Conservation (phyloP, 768 basidiomycete species). For the Leccinum imitatum region DNA sequence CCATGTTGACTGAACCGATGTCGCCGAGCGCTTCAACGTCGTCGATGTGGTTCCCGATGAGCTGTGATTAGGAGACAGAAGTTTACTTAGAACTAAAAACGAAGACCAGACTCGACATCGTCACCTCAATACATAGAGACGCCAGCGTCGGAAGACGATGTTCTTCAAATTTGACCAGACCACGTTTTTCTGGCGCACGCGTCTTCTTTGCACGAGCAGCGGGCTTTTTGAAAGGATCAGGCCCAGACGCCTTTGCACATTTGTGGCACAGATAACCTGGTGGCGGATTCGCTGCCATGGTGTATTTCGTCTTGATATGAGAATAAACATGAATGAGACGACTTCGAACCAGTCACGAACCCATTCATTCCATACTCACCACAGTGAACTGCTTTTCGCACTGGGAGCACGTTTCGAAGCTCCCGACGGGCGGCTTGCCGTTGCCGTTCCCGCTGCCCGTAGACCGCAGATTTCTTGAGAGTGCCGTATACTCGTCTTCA, state of each 20-base stretch:
- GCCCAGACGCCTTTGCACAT: constrained; percentile 77
- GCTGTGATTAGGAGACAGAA: constrained; percentile 37
- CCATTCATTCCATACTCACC: constrained; percentile 47
- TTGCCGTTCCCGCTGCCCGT: constrained; percentile 30
- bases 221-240: constrained; percentile 86
- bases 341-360: background rate
- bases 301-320: constrained; percentile 73
- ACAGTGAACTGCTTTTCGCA: constrained; percentile 88
- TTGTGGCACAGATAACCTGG: constrained; percentile 82
- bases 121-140: constrained; percentile 77
- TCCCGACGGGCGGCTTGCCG: constrained; percentile 68
- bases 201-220: constrained; percentile 60
- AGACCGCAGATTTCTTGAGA: constrained; percentile 50
- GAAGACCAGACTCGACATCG: background rate
- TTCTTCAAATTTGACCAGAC: constrained; percentile 67
- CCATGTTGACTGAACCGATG: constrained; percentile 81
- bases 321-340: background rate
- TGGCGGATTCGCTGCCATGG: constrained; percentile 65
- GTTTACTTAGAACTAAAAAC: background rate
- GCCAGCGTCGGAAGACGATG: constrained; percentile 69
- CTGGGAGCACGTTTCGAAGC: constrained; percentile 75
- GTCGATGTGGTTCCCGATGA: constrained; percentile 83
- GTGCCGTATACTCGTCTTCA: constrained; percentile 66
- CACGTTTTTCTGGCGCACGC: constrained; percentile 63
- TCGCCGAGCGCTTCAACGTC: constrained; percentile 89